A percentile compares a stretch with the other conserved stretches of the same genome.
Conservation (phyloP, 495 filamentous ascomycete genomes). For the Saxophila tyrrhenica region DNA sequence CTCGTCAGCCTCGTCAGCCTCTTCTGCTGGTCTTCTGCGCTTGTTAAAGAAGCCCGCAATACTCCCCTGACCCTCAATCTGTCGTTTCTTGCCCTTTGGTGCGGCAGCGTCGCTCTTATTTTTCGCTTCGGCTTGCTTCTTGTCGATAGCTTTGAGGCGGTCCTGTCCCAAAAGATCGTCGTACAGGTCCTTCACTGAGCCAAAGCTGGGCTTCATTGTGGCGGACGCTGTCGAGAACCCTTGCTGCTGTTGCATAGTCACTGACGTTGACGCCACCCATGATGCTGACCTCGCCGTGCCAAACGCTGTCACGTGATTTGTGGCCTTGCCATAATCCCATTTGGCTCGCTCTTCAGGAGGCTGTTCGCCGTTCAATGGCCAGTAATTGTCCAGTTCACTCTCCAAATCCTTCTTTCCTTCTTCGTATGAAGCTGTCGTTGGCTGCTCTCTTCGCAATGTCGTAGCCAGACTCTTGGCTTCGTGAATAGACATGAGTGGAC, state of each 20-base stretch:
- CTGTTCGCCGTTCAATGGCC: constrained; percentile 49
- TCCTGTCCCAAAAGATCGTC: constrained; percentile 21
- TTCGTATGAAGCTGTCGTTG: constrained; percentile 39
- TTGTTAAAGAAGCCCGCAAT: constrained; percentile 37
- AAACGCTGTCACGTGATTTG: background rate
- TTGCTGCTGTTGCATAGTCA: constrained; percentile 21
- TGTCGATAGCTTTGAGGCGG: constrained; percentile 8
- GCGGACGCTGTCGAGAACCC: constrained; percentile 21
- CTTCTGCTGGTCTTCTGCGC: constrained; percentile 2
- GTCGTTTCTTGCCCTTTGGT: constrained; percentile 19
- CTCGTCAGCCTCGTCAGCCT: background rate
- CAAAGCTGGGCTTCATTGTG: constrained; percentile 23
- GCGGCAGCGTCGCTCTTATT: constrained; percentile 1
- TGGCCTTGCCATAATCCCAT: constrained; percentile 20
- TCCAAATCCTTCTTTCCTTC: constrained; percentile 32
- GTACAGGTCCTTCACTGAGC: constrained; percentile 18
- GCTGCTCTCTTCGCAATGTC: constrained; percentile 49
- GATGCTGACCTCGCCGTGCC: constrained; percentile 4
- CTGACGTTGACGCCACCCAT: background rate
- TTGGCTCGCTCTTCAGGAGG: constrained; percentile 25
- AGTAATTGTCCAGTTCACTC: constrained; percentile 50
- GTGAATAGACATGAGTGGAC: constrained; percentile 43
- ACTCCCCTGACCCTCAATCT: constrained; percentile 35
- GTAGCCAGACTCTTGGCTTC: constrained; percentile 49
- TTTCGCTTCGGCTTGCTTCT: constrained; percentile 15